Evolutionary conservation across 441 rosid species (phyloP), one percentile per base, ranked within the genome.

Genomic region (Pelargonium australe): DNA sequence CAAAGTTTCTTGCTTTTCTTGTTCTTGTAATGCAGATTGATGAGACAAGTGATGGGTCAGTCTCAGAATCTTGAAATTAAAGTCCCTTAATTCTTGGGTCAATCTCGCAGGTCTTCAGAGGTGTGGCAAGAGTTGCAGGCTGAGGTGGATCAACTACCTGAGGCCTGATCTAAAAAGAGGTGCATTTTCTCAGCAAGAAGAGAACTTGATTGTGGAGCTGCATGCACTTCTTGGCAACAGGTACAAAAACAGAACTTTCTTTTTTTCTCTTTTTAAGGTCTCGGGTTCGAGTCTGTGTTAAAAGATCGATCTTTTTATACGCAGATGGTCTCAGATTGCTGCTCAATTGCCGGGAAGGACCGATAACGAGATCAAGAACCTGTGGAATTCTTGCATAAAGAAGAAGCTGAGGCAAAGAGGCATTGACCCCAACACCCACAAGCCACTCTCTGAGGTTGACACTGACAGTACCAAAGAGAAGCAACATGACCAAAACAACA

Each of bases 91-190:
- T 41, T 25, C 31, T 25, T 25, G 31, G 31, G 10, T 41, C 45
- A 9, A 8, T 45, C 12, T 53, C 1, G 37, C 78, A 90, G 96
- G 94, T 45, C 72, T 90, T 66, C 92, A 90, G 68, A 86, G 96
- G 72, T 88, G 96, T 58, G 96, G 96, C 0, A 90, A 90, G 70
- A 90, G 96, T 70, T 90, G 96, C 75, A 80, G 96, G 72, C 20
- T 90, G 28, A 84, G 96, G 70, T 90, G 96, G 96, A 88, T 86
- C 57, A 90, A 90, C 70, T 90, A 88, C 82, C 75, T 90, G 71
- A 90, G 96, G 83, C 96, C 94, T 68, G 94, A 90, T 82, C 81
- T 90, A 80, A 90, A 90, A 73, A 83, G 96, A 83, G 96, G 96
- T 69, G 85, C 94, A 68, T 87, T 88, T 68, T 88, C 94, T 6